Conservation (phyloP, 1,139 yeast genomes). For the Candida mesenterica region DNA sequence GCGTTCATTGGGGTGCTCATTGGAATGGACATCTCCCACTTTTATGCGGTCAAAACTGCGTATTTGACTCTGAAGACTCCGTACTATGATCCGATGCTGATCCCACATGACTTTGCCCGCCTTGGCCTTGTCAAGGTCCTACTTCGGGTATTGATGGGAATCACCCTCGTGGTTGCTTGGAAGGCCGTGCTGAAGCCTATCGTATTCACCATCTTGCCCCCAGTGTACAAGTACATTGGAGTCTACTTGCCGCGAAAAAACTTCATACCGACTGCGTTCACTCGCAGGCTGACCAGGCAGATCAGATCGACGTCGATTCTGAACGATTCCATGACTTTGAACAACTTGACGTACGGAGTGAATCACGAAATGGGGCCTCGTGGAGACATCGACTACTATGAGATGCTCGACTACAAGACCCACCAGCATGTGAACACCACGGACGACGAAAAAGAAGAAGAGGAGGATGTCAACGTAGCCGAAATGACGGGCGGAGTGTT, state of each 20-base stretch:
- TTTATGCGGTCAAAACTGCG: constrained; percentile 32
- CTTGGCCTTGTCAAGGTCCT: constrained; percentile 43
- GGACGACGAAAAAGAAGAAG: constrained; percentile 12
- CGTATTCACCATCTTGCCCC: constrained; percentile 49
- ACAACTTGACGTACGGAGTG: constrained; percentile 29
- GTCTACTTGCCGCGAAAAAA: constrained; percentile 42
- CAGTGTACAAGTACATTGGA: constrained; percentile 45
- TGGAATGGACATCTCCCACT: constrained; percentile 65
- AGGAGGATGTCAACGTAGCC: constrained; percentile 10
- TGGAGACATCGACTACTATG: constrained; percentile 44
- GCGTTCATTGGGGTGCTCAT: constrained; percentile 88
- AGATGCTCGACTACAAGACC: constrained; percentile 35
- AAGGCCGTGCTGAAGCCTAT: constrained; percentile 63
- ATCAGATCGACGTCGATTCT: constrained; percentile 43
- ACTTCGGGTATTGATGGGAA: constrained; percentile 56
- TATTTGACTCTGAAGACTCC: constrained; percentile 20
- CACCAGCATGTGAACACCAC: constrained; percentile 7
- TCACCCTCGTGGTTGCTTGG: constrained; percentile 64
- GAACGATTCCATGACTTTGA: constrained; percentile 36
- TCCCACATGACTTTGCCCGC: constrained; percentile 38
- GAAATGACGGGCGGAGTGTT: constrained; percentile 38
- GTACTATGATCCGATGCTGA: constrained; percentile 29
- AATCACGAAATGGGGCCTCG: constrained; percentile 39
- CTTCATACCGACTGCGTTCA: constrained; percentile 42
- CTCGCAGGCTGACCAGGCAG: constrained; percentile 32